Base-by-base conservation (phyloP, 2,329 filamentous ascomycete species). In the Ilyonectria mors-panacis region DNA sequence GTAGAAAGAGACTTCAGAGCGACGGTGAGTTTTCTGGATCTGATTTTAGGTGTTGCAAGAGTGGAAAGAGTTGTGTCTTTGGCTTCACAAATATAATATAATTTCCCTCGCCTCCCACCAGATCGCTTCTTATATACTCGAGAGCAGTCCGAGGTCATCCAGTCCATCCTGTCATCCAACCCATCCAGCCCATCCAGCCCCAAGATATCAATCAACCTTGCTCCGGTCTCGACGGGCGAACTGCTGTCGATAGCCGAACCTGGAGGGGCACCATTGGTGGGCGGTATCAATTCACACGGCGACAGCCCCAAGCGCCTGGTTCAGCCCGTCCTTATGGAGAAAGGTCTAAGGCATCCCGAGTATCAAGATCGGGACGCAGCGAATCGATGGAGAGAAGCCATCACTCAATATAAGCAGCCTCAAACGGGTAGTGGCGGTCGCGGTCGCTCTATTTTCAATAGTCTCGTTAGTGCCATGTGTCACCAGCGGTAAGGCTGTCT, bases 1-100 rank as follows among this genome's bases (percentile, higher is more conserved):
- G 57, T 37, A 10, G 47, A 19, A 30, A 64, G 37, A 44, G 56
- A 33, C 48, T 57, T 63, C 59, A 62, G 55, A n/a, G 8, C 19
- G 5, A 42, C 15, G n/a, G 2, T n/a, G 6, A 5, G n/a, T 9
- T 35, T 35, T 19, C 28, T 35, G n/a, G 12, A n/a, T 35, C 6
- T 53, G n/a, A 4, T 6, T 15, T 21, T 12, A n/a, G 13, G 10
- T 21, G n/a, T 53, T 23, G 50, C 5, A 19, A 21, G 30, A 21
- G 10, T 6, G 21, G 39, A 8, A 39, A 42, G 15, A 2, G 12
- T 21, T 19, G 33, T 13, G 33, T 53, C 30, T 53, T 53, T n/a
- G 30, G 28, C 15, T 35, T 35, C 30, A 17, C 47, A 21, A 17
- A 21, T 13, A 10, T 35, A 35, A 35, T 19, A 17, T 19, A 19